Base-by-base conservation (phyloP, 306 rosid species). In the Begonia fuchsioides region DNA sequence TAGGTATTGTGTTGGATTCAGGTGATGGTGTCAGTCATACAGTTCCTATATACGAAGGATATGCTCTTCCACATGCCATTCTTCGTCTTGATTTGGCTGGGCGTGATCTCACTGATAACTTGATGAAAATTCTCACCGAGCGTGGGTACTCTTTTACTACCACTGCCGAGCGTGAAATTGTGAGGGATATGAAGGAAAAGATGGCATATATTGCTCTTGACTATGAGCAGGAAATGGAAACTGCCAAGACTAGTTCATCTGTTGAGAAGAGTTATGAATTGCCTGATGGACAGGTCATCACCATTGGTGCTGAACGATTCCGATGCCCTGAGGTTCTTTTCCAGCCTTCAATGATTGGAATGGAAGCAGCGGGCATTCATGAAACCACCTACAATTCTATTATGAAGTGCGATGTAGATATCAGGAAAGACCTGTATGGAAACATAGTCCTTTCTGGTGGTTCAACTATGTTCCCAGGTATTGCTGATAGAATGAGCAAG, bases 401-500 rank as follows among this genome's bases (percentile, higher is more conserved):
- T 63, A 90, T 84, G 97, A 90, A 90, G 70, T 90, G 97, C 3
- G 97, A 90, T 44, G 97, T 90, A 9, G 97, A 90, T 63, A 90
- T 90, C 72, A 81, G 97, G 84, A 90, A 84, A 67, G 97, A 90
- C 79, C 58, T 90, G 57, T 90, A 90, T 3, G 95, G 97, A 17
- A 90, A 90, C 83, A 81, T 90, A 63, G 97, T 90, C 44, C 95
- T 90, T 38, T 90, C 97, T 2, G 97, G 97, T 70, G 97, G 97
- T 52, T 76, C 97, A 40, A 90, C 97, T 67, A 90, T 90, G 97
- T 90, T 90, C 59, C 75, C 87, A 0, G 97, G 97, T 52, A 90
- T 90, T 56, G 97, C 93, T 63, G 97, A 90, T 46, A 76, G 97
- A 63, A 90, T 90, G 97, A 84, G 93, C 77, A 90, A 81, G 75